These are phyloP conservation scores for Epicoccum nigrum DNA, from an alignment of 2,329 filamentous ascomycete genomes.

Conservation along the genomic window DNA sequence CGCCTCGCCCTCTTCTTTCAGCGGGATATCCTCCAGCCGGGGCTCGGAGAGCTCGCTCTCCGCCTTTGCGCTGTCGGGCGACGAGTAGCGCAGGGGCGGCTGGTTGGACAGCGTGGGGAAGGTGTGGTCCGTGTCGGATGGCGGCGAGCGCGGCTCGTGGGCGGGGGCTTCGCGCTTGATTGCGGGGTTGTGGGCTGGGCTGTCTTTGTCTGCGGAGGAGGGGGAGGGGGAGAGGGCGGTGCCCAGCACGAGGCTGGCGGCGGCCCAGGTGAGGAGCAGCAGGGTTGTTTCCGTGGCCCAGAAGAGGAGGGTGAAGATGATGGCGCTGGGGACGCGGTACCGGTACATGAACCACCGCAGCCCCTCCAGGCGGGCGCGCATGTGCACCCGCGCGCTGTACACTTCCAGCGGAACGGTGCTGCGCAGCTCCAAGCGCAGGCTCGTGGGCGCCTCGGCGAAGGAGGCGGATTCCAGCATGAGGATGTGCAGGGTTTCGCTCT, in stretches of 20 bases:
- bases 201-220: too few species aligned
- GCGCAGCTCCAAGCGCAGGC: constrained; percentile 70
- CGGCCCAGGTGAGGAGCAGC: constrained; percentile 68
- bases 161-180: constrained; percentile 9
- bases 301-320: constrained; percentile 72
- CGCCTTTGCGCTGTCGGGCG: constrained; percentile 7
- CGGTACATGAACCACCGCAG: constrained; percentile 81
- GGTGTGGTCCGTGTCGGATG: constrained; percentile 55
- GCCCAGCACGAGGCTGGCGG: constrained; percentile 55
- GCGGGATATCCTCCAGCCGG: constrained; percentile 30
- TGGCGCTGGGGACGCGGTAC: constrained; percentile 72
- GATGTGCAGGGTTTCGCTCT: constrained; percentile 69
- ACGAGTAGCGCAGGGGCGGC: constrained; percentile 49
- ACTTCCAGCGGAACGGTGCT: constrained; percentile 74
- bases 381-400: constrained; percentile 70
- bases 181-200: not conserved
- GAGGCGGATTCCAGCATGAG: constrained; percentile 74
- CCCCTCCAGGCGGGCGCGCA: constrained; percentile 77
- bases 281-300: constrained; percentile 77
- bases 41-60: constrained; percentile 29
- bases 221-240: not conserved
- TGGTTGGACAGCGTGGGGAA: constrained; percentile 57
- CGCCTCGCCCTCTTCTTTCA: constrained; percentile 45
- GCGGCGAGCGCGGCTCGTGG: constrained; percentile 26
- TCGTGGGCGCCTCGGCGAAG: constrained; percentile 66